Base-by-base conservation (phyloP, 768 basidiomycete species). In the Tylopilus sp. region DNA sequence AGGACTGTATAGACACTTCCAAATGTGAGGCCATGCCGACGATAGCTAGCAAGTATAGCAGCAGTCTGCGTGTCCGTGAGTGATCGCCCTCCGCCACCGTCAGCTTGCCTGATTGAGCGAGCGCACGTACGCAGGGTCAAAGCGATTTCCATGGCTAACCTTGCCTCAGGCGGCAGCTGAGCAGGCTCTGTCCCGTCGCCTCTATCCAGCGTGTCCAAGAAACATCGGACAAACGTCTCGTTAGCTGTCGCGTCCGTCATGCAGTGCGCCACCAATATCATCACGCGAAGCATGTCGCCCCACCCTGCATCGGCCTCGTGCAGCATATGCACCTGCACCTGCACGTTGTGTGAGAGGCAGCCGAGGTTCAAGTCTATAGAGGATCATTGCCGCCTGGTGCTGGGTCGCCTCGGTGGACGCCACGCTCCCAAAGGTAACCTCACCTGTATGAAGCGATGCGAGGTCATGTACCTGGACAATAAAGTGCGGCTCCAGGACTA, bases 171-270 rank as follows among this genome's bases (percentile, higher is more conserved):
- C 17, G 68, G 53, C n/a, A 69, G 23, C 28, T 57, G 35, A 11
- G 40, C 45, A 28, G 53, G 52, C 23, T 59, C 53, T 4, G 40
- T 10, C 0, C 12, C 30, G 11, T 12, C 40, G 3, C 43, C 43
- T 8, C 57, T 44, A 28, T 46, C 47, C 22, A 83, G 66, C 3
- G 70, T 63, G 26, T 80, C 71, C 42, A 82, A 57, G 46, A 83
- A 76, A 18, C 70, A 70, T 46, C 74, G 74, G 46, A 74, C 41
- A 12, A 82, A 54, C 1, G 72, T 73, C 7, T 57, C 51, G 48
- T 72, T 76, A 17, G 74, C 68, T 35, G 71, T 72, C 15, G 75
- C 79, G 59, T 83, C 81, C 0, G 76, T 71, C 36, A 83, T 75
- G 45, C 68, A 64, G 57, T 84, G 82, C 1, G 80, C 72, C 11